Evolutionary conservation across 2,329 filamentous ascomycete genomes (phyloP).

Genomic region (Verticillium dahliae): DNA sequence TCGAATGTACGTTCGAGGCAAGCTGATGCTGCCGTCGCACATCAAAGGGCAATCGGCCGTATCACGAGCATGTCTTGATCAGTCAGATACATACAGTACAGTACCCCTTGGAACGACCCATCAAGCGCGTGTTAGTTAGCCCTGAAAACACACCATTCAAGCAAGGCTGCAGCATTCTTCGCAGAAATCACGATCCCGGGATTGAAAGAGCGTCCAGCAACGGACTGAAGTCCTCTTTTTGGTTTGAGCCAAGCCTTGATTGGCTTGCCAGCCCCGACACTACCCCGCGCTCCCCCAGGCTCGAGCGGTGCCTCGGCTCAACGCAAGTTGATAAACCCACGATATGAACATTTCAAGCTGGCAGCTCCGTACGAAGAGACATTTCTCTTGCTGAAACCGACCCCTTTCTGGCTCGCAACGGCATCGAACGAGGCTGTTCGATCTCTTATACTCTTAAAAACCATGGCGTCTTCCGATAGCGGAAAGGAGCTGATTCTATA

Average conservation of each 20-base stretch:
- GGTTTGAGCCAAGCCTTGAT: not conserved
- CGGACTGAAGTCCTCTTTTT: not conserved
- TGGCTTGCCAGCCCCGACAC: not conserved
- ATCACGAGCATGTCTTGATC: no score
- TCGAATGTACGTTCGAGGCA: no score
- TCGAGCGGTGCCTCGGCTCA: not conserved
- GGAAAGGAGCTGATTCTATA: slow-evolving; percentile 47
- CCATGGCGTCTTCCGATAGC: not conserved
- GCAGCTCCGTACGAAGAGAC: no score
- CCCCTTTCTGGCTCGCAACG: not conserved
- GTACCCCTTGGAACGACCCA: no score
- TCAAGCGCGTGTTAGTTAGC: no score
- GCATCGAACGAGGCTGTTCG: not conserved
- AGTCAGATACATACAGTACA: no score
- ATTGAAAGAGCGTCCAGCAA: not conserved
- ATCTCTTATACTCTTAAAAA: not conserved
- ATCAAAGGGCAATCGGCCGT: no score
- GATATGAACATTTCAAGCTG: not conserved
- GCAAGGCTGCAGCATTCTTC: not conserved
- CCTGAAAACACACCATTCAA: no score
- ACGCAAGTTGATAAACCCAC: not conserved
- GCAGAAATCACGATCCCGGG: not conserved
- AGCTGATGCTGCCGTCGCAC: no score
- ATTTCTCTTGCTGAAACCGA: not conserved
- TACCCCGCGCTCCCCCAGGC: not conserved